Conservation (phyloP, 2,329 filamentous ascomycete species). For the Diaporthe sp. region DNA sequence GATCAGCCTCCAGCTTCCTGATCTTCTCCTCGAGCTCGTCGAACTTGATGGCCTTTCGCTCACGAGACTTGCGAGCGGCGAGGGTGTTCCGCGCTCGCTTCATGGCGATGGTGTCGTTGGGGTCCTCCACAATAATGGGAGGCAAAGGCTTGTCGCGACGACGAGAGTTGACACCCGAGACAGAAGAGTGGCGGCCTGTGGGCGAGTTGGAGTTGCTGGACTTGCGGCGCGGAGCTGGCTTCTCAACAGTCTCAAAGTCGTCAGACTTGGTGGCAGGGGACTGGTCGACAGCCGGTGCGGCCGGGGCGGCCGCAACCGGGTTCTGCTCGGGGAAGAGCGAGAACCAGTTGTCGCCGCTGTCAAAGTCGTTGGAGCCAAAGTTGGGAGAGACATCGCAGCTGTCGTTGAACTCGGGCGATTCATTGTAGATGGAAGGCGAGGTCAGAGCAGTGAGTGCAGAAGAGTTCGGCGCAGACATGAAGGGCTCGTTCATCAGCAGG, state of each 20-base stretch:
- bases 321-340: slow-evolving; percentile 74
- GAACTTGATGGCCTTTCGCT: slow-evolving; percentile 83
- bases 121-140: slow-evolving; percentile 81
- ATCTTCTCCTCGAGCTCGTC: slow-evolving; percentile 81
- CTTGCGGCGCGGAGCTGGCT: slow-evolving; percentile 58
- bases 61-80: slow-evolving; percentile 91
- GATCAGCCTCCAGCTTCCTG: slow-evolving; percentile 72
- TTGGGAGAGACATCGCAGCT: slow-evolving; percentile 83
- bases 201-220: slow-evolving; percentile 55
- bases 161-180: slow-evolving; percentile 77
- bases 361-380: slow-evolving; percentile 71
- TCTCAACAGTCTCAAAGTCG: slow-evolving; percentile 59
- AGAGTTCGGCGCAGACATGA: slow-evolving; percentile 83
- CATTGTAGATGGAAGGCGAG: slow-evolving; percentile 82
- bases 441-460: slow-evolving; percentile 85
- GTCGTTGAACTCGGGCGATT: slow-evolving; percentile 78
- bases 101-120: slow-evolving; percentile 79
- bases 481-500: slow-evolving; percentile 75
- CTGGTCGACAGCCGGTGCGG: slow-evolving; percentile 45
- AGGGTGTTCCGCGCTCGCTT: slow-evolving; percentile 95
- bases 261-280: slow-evolving; percentile 58
- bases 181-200: slow-evolving; percentile 70
- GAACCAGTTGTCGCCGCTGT: slow-evolving; percentile 71
- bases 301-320: slow-evolving; percentile 37
- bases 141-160: slow-evolving; percentile 85